phyloP scores from a whole-genome alignment of 2,329 filamentous ascomycete genomes.

The Sporothrix curviconia region DNA sequence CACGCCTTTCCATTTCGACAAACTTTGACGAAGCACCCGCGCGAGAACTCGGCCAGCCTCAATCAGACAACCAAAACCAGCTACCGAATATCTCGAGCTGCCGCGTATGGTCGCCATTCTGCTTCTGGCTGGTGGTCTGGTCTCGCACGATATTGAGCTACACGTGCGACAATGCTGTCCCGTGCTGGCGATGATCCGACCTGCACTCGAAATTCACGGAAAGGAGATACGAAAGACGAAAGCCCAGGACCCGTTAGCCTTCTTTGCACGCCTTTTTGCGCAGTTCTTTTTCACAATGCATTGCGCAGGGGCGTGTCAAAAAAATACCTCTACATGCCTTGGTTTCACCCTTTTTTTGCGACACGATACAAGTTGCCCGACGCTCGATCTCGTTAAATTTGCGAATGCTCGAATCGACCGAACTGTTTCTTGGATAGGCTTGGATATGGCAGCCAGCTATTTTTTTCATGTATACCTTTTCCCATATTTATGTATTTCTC shows the following conservation, averaged over 20 bases:
- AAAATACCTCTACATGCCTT: neutral
- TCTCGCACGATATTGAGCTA: neutral
- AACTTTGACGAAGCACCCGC: neutral
- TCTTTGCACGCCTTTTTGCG: neutral
- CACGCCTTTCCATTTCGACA: conserved; percentile 4
- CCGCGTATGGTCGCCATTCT: no score
- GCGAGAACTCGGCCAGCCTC: neutral
- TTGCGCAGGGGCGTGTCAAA: conserved; percentile 5
- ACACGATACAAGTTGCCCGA: neutral
- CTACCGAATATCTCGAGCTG: neutral
- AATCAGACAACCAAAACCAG: neutral
- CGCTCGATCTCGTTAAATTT: neutral
- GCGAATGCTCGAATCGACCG: no score
- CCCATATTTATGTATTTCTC: conserved; percentile 16
- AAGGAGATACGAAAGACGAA: neutral
- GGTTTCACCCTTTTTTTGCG: neutral
- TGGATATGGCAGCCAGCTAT: conserved; percentile 9
- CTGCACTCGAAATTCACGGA: neutral
- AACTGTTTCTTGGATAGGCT: conserved; percentile 7
- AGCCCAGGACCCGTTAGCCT: neutral
- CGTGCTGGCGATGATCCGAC: neutral
- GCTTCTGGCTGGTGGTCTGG: neutral
- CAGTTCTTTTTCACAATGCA: neutral
- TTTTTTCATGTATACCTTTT: conserved; percentile 13
- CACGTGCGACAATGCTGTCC: neutral